Evolutionary conservation across 73 alveolate species (phyloP).

Genomic region (Tetrahymena borealis): DNA sequence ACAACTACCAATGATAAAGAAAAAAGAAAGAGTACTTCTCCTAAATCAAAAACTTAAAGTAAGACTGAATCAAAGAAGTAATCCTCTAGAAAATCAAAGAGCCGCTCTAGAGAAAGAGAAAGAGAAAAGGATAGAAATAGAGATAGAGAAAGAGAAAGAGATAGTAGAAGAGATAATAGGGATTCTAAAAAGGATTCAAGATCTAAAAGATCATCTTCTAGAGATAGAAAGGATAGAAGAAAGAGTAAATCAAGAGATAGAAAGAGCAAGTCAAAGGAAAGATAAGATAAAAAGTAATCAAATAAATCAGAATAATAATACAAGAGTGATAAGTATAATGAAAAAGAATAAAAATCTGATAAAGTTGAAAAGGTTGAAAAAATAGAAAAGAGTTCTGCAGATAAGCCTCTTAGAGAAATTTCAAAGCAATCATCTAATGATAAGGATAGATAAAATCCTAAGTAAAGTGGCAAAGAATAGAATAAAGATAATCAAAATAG

Average conservation of each 20-base stretch:
- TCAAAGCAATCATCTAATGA: neutral
- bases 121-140: neutral
- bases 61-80: neutral
- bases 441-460: neutral
- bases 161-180: neutral
- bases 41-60: neutral
- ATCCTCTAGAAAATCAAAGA: neutral
- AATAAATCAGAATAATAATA: neutral
- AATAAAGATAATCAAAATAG: neutral
- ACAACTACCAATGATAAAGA: neutral
- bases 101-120: neutral
- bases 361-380: too few relatives aligned
- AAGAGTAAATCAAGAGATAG: neutral
- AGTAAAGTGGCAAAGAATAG: neutral
- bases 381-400: too few relatives aligned
- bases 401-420: too few relatives aligned
- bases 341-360: neutral
- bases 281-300: neutral
- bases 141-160: neutral
- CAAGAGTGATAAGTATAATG: neutral
- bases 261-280: neutral
- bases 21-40: neutral
- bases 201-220: neutral
- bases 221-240: neutral
- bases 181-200: neutral